phyloP scores from a whole-genome alignment of 106 monocot species.

The Gastrodia elata region DNA sequence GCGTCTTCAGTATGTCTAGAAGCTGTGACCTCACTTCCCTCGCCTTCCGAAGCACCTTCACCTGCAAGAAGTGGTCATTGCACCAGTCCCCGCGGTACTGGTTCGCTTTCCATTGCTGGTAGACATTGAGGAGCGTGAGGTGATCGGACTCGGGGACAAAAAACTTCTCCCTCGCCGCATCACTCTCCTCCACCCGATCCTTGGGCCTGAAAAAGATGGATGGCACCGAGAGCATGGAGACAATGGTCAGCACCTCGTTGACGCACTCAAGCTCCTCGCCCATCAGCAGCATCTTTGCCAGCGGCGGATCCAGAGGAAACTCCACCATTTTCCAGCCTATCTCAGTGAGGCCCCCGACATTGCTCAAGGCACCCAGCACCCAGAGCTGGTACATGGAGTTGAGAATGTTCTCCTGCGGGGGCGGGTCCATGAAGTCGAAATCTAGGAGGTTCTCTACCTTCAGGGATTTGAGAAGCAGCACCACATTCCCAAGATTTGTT shows the following conservation, averaged over 20 bases:
- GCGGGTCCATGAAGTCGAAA: slow-evolving; percentile 98
- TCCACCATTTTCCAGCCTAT: slow-evolving; percentile 99
- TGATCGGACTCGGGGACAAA: slow-evolving; percentile 98
- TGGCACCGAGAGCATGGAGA: slow-evolving; percentile 95
- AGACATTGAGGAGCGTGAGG: slow-evolving; percentile 82
- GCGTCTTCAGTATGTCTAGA: slow-evolving; percentile 69
- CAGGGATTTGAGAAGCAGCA: slow-evolving; percentile 75
- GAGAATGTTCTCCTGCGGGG: slow-evolving; percentile 93
- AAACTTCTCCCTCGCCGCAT: slow-evolving; percentile 94
- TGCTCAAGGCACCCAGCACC: slow-evolving; percentile 93
- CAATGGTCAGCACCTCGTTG: slow-evolving; percentile 81
- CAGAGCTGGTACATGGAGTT: slow-evolving; percentile 98
- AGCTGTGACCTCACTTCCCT: slow-evolving; percentile 91
- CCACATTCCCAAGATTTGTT: slow-evolving; percentile 88
- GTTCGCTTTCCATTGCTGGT: slow-evolving; percentile 84
- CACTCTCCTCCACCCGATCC: slow-evolving; percentile 87
- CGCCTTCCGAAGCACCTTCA: slow-evolving; percentile 82
- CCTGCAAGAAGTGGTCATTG: slow-evolving; percentile 87
- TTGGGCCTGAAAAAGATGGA: slow-evolving; percentile 95
- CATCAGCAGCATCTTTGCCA: slow-evolving; percentile 96
- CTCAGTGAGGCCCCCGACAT: slow-evolving; percentile 71
- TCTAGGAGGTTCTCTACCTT: slow-evolving; percentile 81
- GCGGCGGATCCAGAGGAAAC: slow-evolving; percentile 88
- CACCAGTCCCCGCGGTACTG: slow-evolving; percentile 91
- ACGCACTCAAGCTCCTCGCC: slow-evolving; percentile 70